Base-by-base conservation (phyloP, 177 flowering plant genomes). In the Telopea speciosissima region DNA sequence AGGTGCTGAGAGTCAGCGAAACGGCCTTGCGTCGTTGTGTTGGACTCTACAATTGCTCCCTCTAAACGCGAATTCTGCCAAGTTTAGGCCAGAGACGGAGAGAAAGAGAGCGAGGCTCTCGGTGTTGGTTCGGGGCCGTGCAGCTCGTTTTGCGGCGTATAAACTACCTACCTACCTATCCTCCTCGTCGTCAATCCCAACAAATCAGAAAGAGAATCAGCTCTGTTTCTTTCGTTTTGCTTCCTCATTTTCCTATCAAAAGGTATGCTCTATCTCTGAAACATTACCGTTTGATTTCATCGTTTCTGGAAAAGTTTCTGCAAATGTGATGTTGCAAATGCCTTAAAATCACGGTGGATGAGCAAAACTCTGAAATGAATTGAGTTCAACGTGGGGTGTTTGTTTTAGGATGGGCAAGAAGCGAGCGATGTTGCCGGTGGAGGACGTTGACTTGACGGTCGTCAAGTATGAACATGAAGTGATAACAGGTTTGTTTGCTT, bases 381-480 rank as follows among this genome's bases (percentile, higher is more conserved):
- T 49, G 54, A 12, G 54, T 16, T 12, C 14, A 12, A 19, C 54
- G 54, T 49, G 19, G 54, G 16, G 54, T 12, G 17, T 49, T 3
- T 49, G 54, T 58, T 58, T 58, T 21, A 61, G 70, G 71, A 92
- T 92, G 97, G 91, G 83, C 76, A 88, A 84, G 76, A 91, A 77
- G 83, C 79, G 73, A 2, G 83, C 85, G 8, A 78, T 90, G 89
- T 33, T 86, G 70, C 96, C 93, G 12, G 89, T 83, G 12, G 78
- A 84, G 71, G 80, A 87, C 16, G 79, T 93, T 7, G 98, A 91
- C 77, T 75, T 84, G 68, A 77, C 84, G 8, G 67, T 82, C 0
- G 91, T 90, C 21, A 87, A 90, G 68, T 93, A 93, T 77, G 81
- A 86, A 73, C 75, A 31, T 8, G 87, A 86, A 65, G 79, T 24